Evolutionary conservation across 192 early-diverging fungal species (phyloP).

Genomic region (Umbelopsis ramanniana): DNA sequence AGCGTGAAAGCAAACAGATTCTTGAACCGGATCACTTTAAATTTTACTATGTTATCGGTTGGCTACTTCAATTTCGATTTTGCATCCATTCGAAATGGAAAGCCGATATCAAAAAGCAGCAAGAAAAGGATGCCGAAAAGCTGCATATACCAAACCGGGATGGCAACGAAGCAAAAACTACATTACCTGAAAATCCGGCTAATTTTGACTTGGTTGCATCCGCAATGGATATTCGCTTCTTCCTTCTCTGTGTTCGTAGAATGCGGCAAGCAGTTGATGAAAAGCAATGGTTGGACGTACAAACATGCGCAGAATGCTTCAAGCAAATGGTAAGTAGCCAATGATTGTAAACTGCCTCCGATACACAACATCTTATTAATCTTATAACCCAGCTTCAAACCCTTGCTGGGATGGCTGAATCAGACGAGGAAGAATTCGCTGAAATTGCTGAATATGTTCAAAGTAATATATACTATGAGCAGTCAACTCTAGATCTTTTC

Average conservation of each 20-base stretch:
- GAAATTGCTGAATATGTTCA: conserved; percentile 68
- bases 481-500: conserved; percentile 62
- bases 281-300: conserved; percentile 56
- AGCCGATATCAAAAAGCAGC: background rate
- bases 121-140: background rate
- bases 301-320: conserved; percentile 59
- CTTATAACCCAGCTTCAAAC: conserved; percentile 46
- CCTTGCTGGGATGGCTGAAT: conserved; percentile 57
- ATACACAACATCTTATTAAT: background rate
- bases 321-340: conserved; percentile 65
- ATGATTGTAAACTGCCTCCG: too few species aligned
- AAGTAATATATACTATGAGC: conserved; percentile 74
- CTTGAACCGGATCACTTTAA: conserved; percentile 43
- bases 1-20: conserved; percentile 43
- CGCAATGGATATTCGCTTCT: conserved; percentile 32
- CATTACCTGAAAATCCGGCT: conserved; percentile 16
- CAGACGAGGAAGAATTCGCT: conserved; percentile 49
- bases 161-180: background rate
- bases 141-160: background rate
- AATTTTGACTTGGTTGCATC: conserved; percentile 46
- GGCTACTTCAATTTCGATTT: conserved; percentile 41
- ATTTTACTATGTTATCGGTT: conserved; percentile 45
- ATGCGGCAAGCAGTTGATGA: conserved; percentile 39
- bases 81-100: conserved; percentile 1
- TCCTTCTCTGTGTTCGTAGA: conserved; percentile 39